Conservation (phyloP, 2,329 filamentous ascomycete genomes). For the Shiraia bambusicola region DNA sequence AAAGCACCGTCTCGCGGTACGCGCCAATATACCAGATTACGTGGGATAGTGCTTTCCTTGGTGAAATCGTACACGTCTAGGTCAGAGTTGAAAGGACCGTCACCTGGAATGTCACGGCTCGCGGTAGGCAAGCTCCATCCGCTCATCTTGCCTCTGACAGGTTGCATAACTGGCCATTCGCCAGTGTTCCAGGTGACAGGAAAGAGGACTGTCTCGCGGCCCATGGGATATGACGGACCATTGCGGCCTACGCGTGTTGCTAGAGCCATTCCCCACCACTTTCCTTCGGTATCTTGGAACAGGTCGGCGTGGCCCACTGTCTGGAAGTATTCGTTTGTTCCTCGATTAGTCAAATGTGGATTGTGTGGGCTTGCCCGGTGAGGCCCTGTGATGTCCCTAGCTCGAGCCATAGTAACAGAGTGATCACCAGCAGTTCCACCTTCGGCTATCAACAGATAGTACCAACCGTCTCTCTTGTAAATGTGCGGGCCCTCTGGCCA, state of each 20-base stretch:
- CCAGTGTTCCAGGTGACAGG: slow-evolving; percentile 28
- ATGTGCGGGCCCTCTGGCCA: slow-evolving; percentile 43
- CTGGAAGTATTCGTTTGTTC: slow-evolving; percentile 41
- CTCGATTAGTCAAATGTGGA: slow-evolving; percentile 40
- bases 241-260: slow-evolving; percentile 21
- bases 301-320: slow-evolving; percentile 33
- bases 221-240: slow-evolving; percentile 25
- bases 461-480: slow-evolving; percentile 37
- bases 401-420: slow-evolving; percentile 39
- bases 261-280: slow-evolving; percentile 32
- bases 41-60: slow-evolving; percentile 48
- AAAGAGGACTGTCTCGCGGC: slow-evolving; percentile 27
- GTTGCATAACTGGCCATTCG: slow-evolving; percentile 49
- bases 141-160: slow-evolving; percentile 48
- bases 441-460: slow-evolving; percentile 40
- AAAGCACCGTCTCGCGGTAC: slow-evolving; percentile 47
- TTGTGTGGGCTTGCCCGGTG: slow-evolving; percentile 38
- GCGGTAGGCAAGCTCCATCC: slow-evolving; percentile 45
- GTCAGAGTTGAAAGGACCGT: slow-evolving; percentile 43
- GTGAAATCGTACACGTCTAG: slow-evolving; percentile 52
- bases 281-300: slow-evolving; percentile 25
- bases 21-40: slow-evolving; percentile 58
- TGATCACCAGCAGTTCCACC: slow-evolving; percentile 41
- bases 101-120: slow-evolving; percentile 40
- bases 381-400: slow-evolving; percentile 37